Evolutionary conservation across 257 asterid genomes (phyloP).

Genomic region (Solanum chaucha): DNA sequence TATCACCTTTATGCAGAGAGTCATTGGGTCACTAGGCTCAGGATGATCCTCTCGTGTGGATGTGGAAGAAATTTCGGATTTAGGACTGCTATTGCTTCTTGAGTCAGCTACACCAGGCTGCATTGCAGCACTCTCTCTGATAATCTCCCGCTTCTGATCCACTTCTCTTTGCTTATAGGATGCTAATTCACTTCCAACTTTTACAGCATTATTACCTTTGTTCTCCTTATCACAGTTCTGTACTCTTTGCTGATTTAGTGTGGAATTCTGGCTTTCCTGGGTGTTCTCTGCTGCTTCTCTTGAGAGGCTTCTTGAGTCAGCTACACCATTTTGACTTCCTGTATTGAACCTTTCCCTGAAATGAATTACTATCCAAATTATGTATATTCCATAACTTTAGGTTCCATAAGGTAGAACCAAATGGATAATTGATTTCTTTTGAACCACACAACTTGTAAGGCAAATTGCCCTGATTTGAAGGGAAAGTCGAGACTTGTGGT

Average conservation of each 20-base stretch:
- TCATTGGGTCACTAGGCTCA: not conserved
- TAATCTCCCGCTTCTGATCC: not conserved
- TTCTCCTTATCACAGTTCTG: not conserved
- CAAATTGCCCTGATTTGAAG: not conserved
- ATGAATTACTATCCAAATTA: not conserved
- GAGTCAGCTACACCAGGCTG: conserved; percentile 8
- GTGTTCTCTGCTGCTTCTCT: conserved; percentile 12
- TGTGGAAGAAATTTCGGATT: not conserved
- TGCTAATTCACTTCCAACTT: not conserved
- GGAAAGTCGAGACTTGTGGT: not conserved
- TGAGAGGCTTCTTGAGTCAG: conserved; percentile 4
- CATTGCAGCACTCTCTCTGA: not conserved
- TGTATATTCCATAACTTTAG: not conserved
- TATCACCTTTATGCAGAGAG: not conserved
- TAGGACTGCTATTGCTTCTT: conserved; percentile 2
- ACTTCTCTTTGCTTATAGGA: not conserved
- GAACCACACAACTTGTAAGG: not conserved
- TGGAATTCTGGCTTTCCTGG: not conserved
- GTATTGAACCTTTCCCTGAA: conserved; percentile 35
- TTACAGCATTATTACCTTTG: not conserved
- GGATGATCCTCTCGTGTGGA: not conserved
- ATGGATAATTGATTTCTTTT: not conserved
- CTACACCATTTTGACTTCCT: conserved; percentile 7
- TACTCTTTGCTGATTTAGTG: not conserved
- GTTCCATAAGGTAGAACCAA: not conserved